Conservation (phyloP, 176 grass and related monocot genomes). For the Zea luxurians region DNA sequence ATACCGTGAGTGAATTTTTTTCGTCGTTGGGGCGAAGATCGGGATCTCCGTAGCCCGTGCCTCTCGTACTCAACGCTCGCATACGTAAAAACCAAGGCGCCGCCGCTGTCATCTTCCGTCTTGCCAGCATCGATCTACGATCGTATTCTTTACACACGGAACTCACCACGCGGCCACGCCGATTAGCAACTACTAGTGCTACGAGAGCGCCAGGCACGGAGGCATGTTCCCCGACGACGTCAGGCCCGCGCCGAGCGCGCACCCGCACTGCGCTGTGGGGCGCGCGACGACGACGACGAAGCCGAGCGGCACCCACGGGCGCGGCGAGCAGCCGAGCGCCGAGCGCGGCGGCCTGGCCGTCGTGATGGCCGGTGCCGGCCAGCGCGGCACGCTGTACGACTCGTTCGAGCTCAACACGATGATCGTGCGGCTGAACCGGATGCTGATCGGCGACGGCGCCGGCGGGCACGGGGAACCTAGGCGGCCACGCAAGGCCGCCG, state of each 20-base stretch:
- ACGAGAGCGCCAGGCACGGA: not conserved
- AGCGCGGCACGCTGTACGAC: conserved; percentile 59
- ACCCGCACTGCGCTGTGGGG: not conserved
- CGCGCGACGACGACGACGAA: not conserved
- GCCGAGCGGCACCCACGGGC: not conserved
- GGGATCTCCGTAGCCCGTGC: not conserved
- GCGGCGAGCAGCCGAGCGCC: not conserved
- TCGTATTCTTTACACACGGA: not conserved
- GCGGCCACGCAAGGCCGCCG: conserved; percentile 3
- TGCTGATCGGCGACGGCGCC: conserved; percentile 29
- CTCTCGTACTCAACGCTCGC: not conserved
- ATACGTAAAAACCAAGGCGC: conserved; percentile 12
- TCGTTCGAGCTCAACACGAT: conserved; percentile 68
- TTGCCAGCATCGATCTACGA: conserved; percentile 17
- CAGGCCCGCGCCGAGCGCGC: not conserved
- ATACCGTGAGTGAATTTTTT: too few species aligned
- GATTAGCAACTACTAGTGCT: not conserved
- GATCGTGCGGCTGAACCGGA: conserved; percentile 41
- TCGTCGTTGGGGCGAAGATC: too few species aligned
- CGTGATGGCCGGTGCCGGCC: not conserved
- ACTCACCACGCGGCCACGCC: not conserved
- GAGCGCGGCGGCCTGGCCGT: not conserved
- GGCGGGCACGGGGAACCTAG: not conserved
- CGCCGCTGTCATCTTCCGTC: not conserved
- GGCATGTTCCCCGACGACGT: conserved; percentile 31